These are phyloP conservation scores for Candida ipomoeae DNA, from an alignment of 805 yeast genomes.

Conservation along the genomic window DNA sequence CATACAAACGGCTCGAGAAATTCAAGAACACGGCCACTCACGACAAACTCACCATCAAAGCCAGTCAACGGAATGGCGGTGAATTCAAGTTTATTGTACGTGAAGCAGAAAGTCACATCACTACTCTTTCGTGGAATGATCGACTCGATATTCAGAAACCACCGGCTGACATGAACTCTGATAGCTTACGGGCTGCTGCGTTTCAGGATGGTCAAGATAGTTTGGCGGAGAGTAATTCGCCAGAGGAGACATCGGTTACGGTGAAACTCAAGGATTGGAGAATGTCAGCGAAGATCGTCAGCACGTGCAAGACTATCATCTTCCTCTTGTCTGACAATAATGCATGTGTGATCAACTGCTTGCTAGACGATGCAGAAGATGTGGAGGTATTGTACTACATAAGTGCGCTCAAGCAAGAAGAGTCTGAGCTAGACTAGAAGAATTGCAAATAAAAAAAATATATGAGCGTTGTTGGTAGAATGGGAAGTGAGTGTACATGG, in stretches of 20 bases:
- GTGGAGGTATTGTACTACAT: constrained; percentile 65
- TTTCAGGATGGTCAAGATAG: constrained; percentile 8
- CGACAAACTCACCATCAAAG: constrained; percentile 48
- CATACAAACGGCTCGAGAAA: constrained; percentile 62
- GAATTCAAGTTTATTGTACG: constrained; percentile 48
- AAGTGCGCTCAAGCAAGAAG: constrained; percentile 23
- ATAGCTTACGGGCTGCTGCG: constrained; percentile 20
- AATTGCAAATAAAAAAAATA: background rate
- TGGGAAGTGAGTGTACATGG: background rate
- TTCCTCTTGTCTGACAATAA: constrained; percentile 54
- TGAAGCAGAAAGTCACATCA: constrained; percentile 50
- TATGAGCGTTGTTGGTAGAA: background rate
- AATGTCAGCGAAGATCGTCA: constrained; percentile 56
- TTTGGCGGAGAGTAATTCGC: constrained; percentile 14
- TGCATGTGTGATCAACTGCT: constrained; percentile 63
- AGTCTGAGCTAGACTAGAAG: background rate
- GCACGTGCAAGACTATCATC: constrained; percentile 57
- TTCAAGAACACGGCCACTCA: constrained; percentile 42
- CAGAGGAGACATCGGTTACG: constrained; percentile 41
- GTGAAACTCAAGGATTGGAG: constrained; percentile 66
- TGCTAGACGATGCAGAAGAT: constrained; percentile 58
- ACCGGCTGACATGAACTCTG: constrained; percentile 18
- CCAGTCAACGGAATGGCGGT: constrained; percentile 44
- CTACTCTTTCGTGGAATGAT: constrained; percentile 59
- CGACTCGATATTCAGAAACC: constrained; percentile 43